phyloP scores from a whole-genome alignment of 1,284 basidiomycete genomes.

The Entoloma clypeatum region DNA sequence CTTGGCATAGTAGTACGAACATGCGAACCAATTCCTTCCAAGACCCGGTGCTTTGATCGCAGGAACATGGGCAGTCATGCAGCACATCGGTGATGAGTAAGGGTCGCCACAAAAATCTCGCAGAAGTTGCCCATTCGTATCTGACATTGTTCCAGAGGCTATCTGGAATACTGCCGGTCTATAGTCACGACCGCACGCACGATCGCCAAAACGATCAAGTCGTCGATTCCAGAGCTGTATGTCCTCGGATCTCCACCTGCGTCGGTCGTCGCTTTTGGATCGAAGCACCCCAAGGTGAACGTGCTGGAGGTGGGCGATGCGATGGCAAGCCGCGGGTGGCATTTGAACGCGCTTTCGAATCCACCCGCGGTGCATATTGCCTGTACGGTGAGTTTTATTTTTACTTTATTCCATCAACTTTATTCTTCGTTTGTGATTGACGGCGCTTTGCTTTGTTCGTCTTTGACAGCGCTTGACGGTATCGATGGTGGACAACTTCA shows the following conservation, averaged over 20 bases:
- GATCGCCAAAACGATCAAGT: slow-evolving; percentile 64
- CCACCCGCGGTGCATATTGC: slow-evolving; percentile 92
- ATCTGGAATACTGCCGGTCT: slow-evolving; percentile 80
- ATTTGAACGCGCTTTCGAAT: slow-evolving; percentile 80
- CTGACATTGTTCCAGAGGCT: slow-evolving; percentile 65
- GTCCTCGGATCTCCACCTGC: slow-evolving; percentile 88
- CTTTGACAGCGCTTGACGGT: slow-evolving; percentile 67
- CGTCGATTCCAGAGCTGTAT: slow-evolving; percentile 75
- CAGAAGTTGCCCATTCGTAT: slow-evolving; percentile 5
- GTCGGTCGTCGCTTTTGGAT: slow-evolving; percentile 87
- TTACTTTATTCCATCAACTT: background rate
- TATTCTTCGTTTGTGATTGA: slow-evolving; percentile 1
- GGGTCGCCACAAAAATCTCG: slow-evolving; percentile 21
- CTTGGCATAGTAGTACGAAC: background rate
- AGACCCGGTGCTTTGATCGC: slow-evolving; percentile 93
- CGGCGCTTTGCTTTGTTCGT: background rate
- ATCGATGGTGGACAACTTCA: slow-evolving; percentile 70
- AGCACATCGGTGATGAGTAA: slow-evolving; percentile 83
- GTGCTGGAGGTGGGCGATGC: slow-evolving; percentile 87
- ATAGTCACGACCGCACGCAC: slow-evolving; percentile 76
- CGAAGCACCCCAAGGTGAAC: slow-evolving; percentile 56
- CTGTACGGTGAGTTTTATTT: slow-evolving; percentile 67
- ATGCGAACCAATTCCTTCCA: slow-evolving; percentile 8
- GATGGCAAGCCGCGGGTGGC: slow-evolving; percentile 87
- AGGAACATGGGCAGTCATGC: slow-evolving; percentile 95